phyloP scores from a whole-genome alignment of 306 rosid genomes.

The Quillaja saponaria region DNA sequence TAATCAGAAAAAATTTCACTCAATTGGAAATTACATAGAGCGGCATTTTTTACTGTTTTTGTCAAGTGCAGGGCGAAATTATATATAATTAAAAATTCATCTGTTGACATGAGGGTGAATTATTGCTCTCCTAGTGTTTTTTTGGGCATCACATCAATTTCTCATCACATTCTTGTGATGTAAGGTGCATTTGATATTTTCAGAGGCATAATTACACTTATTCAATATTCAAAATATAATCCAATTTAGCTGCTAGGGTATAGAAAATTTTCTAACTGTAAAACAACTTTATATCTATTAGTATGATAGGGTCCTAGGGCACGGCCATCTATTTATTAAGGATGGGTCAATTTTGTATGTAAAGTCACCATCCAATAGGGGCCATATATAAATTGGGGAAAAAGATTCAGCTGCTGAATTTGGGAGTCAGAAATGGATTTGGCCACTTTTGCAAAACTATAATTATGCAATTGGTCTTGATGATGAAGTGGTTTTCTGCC shows the following conservation, averaged over 20 bases:
- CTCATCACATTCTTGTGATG: slow-evolving; percentile 28
- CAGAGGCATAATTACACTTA: not conserved
- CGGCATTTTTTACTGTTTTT: not conserved
- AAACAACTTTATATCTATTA: slow-evolving; percentile 25
- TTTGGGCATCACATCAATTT: slow-evolving; percentile 8
- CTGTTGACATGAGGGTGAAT: slow-evolving; percentile 22
- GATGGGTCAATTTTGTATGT: slow-evolving; percentile 53
- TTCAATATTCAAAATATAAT: slow-evolving; percentile 13
- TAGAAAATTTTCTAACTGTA: slow-evolving; percentile 33
- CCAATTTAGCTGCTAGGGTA: slow-evolving; percentile 17
- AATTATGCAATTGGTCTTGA: slow-evolving; percentile 33
- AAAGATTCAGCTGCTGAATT: slow-evolving; percentile 21
- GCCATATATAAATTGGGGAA: slow-evolving; percentile 36
- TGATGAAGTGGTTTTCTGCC: slow-evolving; percentile 30
- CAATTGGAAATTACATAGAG: too few species aligned
- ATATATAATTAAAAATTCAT: slow-evolving; percentile 25
- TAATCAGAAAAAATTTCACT: too few species aligned
- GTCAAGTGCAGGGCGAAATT: not conserved
- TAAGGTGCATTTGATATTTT: slow-evolving; percentile 1
- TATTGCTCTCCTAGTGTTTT: slow-evolving; percentile 2
- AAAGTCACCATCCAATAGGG: slow-evolving; percentile 61
- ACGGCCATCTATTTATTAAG: slow-evolving; percentile 43
- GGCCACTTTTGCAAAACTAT: slow-evolving; percentile 37
- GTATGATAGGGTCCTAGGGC: slow-evolving; percentile 39
- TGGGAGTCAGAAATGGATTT: slow-evolving; percentile 33